Evolutionary conservation across 805 yeast species (phyloP), one percentile per base, ranked within the genome.

Genomic region (Priceomyces haplophilus): DNA sequence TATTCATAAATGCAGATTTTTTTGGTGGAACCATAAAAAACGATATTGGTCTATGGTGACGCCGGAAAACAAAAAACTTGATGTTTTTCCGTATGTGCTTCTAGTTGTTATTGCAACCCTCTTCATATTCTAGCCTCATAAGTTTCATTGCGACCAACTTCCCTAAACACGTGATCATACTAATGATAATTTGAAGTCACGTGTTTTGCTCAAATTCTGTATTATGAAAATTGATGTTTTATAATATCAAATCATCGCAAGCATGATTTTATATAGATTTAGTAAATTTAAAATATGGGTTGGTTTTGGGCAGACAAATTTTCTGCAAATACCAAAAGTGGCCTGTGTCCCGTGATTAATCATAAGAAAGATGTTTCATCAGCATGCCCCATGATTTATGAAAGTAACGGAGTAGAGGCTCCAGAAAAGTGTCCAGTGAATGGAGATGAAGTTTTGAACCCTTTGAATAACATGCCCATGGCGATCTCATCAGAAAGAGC

Each of bases 401-500:
- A 53, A 15, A 7, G 45, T 58, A 59, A 55, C 48, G 12, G 15
- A 19, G 13, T 8, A n/a, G 15, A n/a, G 34, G 38, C 29, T n/a
- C n/a, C 67, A 67, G 3, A 64, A 58, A 34, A 59, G 35, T 27
- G 46, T 19, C 41, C 43, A 32, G 37, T 41, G 16, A 42, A 44
- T 10, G 59, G 54, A 38, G 63, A 47, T 51, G 72, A 65, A 29
- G 57, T 59, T 2, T 47, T 88, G 41, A 88, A 91, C 61, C 96
- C 96, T 7, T 61, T 87, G 50, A 93, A 93, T 63, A 87, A 88
- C 59, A 89, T 91, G 88, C 98, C 98, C 1, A 72, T 74, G 49
- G 72, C 73, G 40, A 64, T 88, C n/a, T 74, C 88, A 1, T 72
- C 82, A 11, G 76, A 72, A 35, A 78, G 73, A 54, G 83, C 83